These are phyloP conservation scores for Castanea sativa DNA, from an alignment of 306 rosid genomes.

Conservation along the genomic window DNA sequence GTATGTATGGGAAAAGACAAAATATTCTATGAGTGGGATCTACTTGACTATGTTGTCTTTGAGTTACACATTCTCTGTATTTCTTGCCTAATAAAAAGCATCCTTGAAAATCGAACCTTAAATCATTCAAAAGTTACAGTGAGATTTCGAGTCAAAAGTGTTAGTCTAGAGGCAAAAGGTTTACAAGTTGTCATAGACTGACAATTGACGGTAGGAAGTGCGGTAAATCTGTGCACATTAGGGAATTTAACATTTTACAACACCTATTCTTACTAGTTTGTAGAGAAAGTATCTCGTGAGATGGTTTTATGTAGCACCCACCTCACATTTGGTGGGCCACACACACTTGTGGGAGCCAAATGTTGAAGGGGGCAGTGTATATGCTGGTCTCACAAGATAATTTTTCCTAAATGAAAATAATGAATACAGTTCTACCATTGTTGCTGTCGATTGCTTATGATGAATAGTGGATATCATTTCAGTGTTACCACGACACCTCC, in stretches of 20 bases:
- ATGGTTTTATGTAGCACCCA: too few species aligned
- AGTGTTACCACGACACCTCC: conserved; percentile 92
- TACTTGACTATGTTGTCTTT: not conserved
- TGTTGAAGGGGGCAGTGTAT: too few species aligned
- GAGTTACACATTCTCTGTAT: not conserved
- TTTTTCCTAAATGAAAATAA: not conserved
- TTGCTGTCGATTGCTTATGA: conserved; percentile 11
- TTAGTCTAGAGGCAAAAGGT: not conserved
- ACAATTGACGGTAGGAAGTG: not conserved
- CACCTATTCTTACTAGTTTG: not conserved
- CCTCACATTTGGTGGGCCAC: too few species aligned
- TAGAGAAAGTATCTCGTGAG: not conserved
- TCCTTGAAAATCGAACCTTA: not conserved
- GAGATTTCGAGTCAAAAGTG: not conserved
- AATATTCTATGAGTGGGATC: not conserved
- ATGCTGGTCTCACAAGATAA: too few species aligned
- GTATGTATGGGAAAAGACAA: not conserved
- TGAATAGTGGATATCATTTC: conserved; percentile 30
- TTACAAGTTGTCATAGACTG: not conserved
- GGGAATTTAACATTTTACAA: not conserved
- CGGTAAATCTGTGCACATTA: not conserved
- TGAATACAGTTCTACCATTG: not conserved
- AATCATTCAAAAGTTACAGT: not conserved
- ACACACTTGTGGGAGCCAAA: too few species aligned
- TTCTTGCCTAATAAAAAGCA: not conserved